Base-by-base conservation (phyloP, 1,284 basidiomycete species). In the Puccinia coronata region DNA sequence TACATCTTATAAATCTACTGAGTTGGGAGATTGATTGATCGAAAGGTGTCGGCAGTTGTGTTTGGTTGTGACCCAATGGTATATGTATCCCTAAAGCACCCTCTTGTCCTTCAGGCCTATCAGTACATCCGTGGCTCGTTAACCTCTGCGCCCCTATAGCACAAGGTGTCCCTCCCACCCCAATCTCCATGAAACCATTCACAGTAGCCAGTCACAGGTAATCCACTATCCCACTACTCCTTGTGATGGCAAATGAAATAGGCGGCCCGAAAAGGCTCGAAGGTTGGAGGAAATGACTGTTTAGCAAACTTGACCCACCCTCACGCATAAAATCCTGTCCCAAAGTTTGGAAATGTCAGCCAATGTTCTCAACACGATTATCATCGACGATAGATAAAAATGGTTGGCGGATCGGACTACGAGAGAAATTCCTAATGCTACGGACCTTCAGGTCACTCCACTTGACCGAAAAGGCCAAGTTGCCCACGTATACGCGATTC, bases 401-500 rank as follows among this genome's bases (percentile, higher is more conserved):
- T 41, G 25, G 8, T 16, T 47, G 25, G 14, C 25, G 39, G 34
- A 12, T 47, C 39, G 23, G 43, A 20, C n/a, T 74, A 28, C 36
- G 41, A 47, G 20, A 2, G 47, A 34, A 39, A 14, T 36, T 31
- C 9, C 2, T 39, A 25, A 57, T 41, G n/a, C 43, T 25, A 65
- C 84, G 83, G 74, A 85, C 85, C 84, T 95, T 94, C 88, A 98
- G 90, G 89, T 97, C 95, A 88, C 93, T 91, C 89, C 96, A 97
- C 88, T 93, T 96, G 91, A 95, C 93, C 87, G 96, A 93, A 90
- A 97, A 98, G 86, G 92, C 93, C 87, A 98, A 91, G 87, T 98
- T 98, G 86, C 96, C 96, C 87, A 98, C 94, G 86, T 99, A 98
- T 85, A 98, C 94, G 83, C 96, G 90, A 88, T 98, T 96, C 89